phyloP scores from a whole-genome alignment of 2,329 filamentous ascomycete species.

The Bipolaris zeicola region DNA sequence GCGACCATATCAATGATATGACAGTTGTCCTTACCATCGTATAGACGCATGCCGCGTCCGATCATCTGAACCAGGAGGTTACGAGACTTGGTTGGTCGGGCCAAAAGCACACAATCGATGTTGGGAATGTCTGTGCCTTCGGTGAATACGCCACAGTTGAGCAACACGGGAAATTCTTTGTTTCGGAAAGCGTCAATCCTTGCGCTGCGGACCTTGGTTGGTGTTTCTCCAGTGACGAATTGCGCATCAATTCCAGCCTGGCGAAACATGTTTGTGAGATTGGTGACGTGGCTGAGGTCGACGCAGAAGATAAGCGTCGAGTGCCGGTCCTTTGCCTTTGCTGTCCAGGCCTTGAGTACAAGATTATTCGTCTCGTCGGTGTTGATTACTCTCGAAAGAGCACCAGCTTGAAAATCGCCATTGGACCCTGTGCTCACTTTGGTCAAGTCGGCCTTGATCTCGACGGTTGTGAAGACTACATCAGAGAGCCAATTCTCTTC shows the following conservation, averaged over 20 bases:
- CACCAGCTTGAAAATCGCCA: slow-evolving; percentile 79
- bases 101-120: slow-evolving; percentile 89
- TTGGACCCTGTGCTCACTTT: slow-evolving; percentile 66
- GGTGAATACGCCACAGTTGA: slow-evolving; percentile 96
- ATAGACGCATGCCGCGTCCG: slow-evolving; percentile 84
- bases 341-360: slow-evolving; percentile 83
- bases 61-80: slow-evolving; percentile 98
- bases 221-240: slow-evolving; percentile 84
- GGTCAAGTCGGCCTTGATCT: slow-evolving; percentile 79
- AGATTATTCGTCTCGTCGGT: slow-evolving; percentile 80
- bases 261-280: slow-evolving; percentile 77
- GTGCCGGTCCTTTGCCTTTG: slow-evolving; percentile 72
- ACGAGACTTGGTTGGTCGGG: slow-evolving; percentile 86
- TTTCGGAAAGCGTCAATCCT: slow-evolving; percentile 76
- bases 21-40: slow-evolving; percentile 81
- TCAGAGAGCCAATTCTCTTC: slow-evolving; percentile 89
- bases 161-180: slow-evolving; percentile 79
- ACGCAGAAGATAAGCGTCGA: slow-evolving; percentile 96
- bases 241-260: slow-evolving; percentile 78
- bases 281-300: slow-evolving; percentile 79
- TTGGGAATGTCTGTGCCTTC: slow-evolving; percentile 98
- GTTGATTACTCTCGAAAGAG: slow-evolving; percentile 84
- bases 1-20: slow-evolving; percentile 97
- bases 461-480: slow-evolving; percentile 92
- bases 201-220: slow-evolving; percentile 68